Evolutionary conservation across 2,329 filamentous ascomycete genomes (phyloP).

Genomic region (Neopestalotiopsis clavispora): DNA sequence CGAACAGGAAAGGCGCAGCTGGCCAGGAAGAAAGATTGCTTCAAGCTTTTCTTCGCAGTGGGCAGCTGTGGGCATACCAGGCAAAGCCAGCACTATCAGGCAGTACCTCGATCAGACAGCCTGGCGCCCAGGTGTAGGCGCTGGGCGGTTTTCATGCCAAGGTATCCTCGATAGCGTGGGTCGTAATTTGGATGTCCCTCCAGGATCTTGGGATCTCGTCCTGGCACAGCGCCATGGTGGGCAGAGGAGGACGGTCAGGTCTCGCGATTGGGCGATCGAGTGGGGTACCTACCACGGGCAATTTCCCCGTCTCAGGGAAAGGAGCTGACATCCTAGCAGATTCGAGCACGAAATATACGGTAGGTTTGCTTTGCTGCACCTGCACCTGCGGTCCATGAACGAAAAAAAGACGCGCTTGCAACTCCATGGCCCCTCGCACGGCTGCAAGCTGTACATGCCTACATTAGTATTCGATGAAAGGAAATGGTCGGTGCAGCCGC

Average conservation of each 20-base stretch:
- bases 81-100: constrained; percentile 4
- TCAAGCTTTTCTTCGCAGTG: background rate
- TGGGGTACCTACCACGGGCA: constrained; percentile 9
- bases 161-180: constrained; percentile 1
- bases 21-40: background rate
- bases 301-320: constrained; percentile 19
- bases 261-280: constrained; percentile 14
- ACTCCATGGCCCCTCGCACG: constrained; percentile 4
- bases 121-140: background rate
- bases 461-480: background rate
- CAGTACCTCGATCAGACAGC: background rate
- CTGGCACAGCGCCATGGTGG: constrained; percentile 5
- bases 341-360: constrained; percentile 7
- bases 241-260: background rate
- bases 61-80: background rate
- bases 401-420: constrained; percentile 12
- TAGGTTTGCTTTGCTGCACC: constrained; percentile 7
- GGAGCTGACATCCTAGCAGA: constrained; percentile 14
- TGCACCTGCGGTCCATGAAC: constrained; percentile 7
- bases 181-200: constrained; percentile 9
- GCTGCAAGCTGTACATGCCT: background rate
- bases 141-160: background rate
- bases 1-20: constrained; percentile 4
- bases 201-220: constrained; percentile 6
- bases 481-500: background rate